These are phyloP conservation scores for Gymnopilus junonius DNA, from an alignment of 768 basidiomycete genomes.

Conservation along the genomic window DNA sequence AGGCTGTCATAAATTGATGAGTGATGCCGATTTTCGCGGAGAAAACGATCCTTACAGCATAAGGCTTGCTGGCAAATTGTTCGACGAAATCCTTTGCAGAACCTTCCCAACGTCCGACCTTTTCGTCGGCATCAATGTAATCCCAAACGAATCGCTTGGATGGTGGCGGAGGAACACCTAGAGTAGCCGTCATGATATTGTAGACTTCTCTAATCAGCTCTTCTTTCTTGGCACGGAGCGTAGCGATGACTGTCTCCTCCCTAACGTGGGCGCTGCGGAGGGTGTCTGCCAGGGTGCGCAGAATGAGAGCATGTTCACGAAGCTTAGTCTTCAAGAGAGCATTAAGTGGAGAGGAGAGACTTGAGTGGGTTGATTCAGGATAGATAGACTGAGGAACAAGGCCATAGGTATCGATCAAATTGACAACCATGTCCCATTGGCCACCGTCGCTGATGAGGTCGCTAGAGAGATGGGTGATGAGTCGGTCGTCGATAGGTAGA, in stretches of 20 bases:
- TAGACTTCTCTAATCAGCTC: slow-evolving; percentile 85
- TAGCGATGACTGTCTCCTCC: slow-evolving; percentile 48
- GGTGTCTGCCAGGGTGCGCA: slow-evolving; percentile 64
- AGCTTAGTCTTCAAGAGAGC: slow-evolving; percentile 86
- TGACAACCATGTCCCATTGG: slow-evolving; percentile 91
- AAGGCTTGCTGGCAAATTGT: slow-evolving; percentile 60
- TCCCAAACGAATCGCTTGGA: slow-evolving; percentile 83
- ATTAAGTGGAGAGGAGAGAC: slow-evolving; percentile 74
- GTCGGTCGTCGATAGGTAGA: slow-evolving; percentile 79
- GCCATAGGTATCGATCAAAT: slow-evolving; percentile 72
- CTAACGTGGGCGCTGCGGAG: slow-evolving; percentile 54
- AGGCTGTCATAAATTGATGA: slow-evolving; percentile 43
- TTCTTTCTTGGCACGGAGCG: slow-evolving; percentile 84
- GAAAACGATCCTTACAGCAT: slow-evolving; percentile 44
- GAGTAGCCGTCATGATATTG: slow-evolving; percentile 79
- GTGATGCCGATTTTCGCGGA: slow-evolving; percentile 1
- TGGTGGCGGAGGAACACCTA: slow-evolving; percentile 84
- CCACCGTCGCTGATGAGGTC: slow-evolving; percentile 91
- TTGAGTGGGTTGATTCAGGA: slow-evolving; percentile 86
- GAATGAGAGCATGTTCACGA: slow-evolving; percentile 85
- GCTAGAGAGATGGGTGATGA: slow-evolving; percentile 74
- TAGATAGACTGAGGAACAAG: slow-evolving; percentile 82
- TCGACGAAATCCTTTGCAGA: slow-evolving; percentile 84
- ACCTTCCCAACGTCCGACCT: slow-evolving; percentile 74
- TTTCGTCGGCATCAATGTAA: slow-evolving; percentile 82